A percentile compares a stretch with the other conserved stretches of the same genome.
Evolutionary conservation across 73 alveolate genomes (phyloP).

Genomic region (Diophrys sp.): DNA sequence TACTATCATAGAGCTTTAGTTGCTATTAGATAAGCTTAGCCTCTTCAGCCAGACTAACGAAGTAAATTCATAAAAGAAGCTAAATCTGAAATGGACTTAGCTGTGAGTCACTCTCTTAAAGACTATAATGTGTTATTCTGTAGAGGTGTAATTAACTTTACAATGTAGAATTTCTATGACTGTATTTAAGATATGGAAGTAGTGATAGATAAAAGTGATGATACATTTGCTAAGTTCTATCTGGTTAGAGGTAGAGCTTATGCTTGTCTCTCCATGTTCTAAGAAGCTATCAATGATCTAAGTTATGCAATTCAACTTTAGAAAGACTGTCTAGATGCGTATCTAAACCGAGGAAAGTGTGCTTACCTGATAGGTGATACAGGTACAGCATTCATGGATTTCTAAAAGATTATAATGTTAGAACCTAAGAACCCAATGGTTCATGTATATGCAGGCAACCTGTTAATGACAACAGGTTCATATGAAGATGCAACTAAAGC

Average conservation of each 20-base stretch:
- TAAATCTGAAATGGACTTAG: constrained; percentile 17
- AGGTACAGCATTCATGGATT: constrained; percentile 67
- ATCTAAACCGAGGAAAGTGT: constrained; percentile 65
- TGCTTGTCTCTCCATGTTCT: constrained; percentile 59
- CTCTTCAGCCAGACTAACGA: not conserved
- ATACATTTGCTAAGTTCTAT: constrained; percentile 53
- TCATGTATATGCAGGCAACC: constrained; percentile 68
- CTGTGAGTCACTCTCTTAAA: constrained; percentile 28
- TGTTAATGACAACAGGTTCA: constrained; percentile 65
- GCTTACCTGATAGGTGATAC: constrained; percentile 70
- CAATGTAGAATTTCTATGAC: constrained; percentile 49
- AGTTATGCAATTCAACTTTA: constrained; percentile 54
- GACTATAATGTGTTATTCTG: constrained; percentile 42
- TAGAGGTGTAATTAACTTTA: constrained; percentile 53
- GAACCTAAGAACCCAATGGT: constrained; percentile 70
- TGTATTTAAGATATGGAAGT: constrained; percentile 56
- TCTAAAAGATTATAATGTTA: constrained; percentile 54
- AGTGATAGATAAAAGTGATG: constrained; percentile 63
- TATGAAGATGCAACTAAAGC: constrained; percentile 75
- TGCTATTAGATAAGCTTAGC: constrained; percentile 1
- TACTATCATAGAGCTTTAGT: constrained; percentile 38
- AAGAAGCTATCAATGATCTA: constrained; percentile 65
- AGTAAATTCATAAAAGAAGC: not conserved
- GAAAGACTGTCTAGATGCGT: constrained; percentile 60
- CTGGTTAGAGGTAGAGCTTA: constrained; percentile 65